Evolutionary conservation across 2,329 filamentous ascomycete species (phyloP).

Genomic region (Aureobasidium sp.): DNA sequence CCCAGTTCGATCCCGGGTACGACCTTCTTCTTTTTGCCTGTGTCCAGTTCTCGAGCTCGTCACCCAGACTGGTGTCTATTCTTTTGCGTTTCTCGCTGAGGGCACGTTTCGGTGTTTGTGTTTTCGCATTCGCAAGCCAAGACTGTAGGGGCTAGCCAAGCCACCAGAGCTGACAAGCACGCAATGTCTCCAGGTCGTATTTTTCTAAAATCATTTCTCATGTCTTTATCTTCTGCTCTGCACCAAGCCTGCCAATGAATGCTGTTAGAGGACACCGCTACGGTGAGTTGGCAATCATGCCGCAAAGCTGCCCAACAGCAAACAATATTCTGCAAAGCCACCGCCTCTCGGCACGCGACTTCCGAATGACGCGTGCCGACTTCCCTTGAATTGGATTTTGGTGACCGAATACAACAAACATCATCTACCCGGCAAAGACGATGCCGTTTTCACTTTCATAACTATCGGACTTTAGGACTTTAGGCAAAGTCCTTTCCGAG

Average conservation of each 20-base stretch:
- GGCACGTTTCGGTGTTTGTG: not conserved
- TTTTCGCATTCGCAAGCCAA: not conserved
- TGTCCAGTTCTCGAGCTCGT: not conserved
- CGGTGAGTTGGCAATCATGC: not conserved
- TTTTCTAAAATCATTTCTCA: not conserved
- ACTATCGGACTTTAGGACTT: not conserved
- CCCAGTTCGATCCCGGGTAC: slow-evolving; percentile 17
- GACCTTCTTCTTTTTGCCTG: slow-evolving; percentile 9
- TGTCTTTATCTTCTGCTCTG: not conserved
- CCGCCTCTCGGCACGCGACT: slow-evolving; percentile 29
- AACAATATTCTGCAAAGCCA: slow-evolving; percentile 7
- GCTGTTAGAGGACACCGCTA: not conserved
- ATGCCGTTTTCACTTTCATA: not conserved
- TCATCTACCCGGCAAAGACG: not conserved
- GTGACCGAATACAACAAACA: slow-evolving; percentile 9
- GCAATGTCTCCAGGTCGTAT: not conserved
- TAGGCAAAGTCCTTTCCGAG: not conserved
- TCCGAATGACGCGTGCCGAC: slow-evolving; percentile 10
- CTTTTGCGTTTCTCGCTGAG: too few relatives aligned
- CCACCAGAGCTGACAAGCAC: not conserved
- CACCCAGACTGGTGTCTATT: not conserved
- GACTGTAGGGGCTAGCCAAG: not conserved
- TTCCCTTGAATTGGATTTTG: not conserved
- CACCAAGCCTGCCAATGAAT: not conserved
- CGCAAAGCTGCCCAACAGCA: not conserved